Conservation (phyloP, 306 rosid species). For the Rosa persica region DNA sequence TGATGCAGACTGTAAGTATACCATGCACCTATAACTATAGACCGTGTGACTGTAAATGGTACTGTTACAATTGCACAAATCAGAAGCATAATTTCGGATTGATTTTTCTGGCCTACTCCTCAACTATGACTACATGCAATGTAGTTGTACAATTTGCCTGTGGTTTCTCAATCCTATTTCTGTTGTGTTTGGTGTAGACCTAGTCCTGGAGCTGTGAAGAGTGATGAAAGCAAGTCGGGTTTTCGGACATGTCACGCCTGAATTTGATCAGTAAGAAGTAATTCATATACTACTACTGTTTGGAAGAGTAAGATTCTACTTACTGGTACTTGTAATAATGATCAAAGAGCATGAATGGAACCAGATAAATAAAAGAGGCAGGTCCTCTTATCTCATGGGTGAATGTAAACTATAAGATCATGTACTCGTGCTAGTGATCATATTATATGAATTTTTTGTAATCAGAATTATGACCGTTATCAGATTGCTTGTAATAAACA, state of each 20-base stretch:
- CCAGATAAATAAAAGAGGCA: conserved; percentile 5
- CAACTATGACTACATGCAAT: neutral
- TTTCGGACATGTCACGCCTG: conserved; percentile 7
- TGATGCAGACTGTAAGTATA: conserved; percentile 82
- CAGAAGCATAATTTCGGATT: neutral
- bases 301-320: conserved; percentile 25
- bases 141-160: neutral
- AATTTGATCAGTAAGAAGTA: conserved; percentile 25
- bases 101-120: neutral
- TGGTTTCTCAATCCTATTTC: conserved; percentile 13
- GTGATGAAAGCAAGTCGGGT: conserved; percentile 29
- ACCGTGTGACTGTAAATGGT: neutral
- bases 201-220: conserved; percentile 80
- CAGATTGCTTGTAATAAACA: conserved; percentile 6
- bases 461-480: neutral
- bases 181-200: conserved; percentile 50
- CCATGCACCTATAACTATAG: neutral
- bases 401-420: conserved; percentile 13
- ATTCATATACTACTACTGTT: conserved; percentile 10
- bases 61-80: neutral
- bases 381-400: neutral
- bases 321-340: conserved; percentile 13
- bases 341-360: neutral
- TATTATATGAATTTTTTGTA: neutral
- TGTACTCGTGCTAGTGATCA: neutral